These are phyloP conservation scores for Suillus bovinus DNA, from an alignment of 768 basidiomycete genomes.

Conservation along the genomic window DNA sequence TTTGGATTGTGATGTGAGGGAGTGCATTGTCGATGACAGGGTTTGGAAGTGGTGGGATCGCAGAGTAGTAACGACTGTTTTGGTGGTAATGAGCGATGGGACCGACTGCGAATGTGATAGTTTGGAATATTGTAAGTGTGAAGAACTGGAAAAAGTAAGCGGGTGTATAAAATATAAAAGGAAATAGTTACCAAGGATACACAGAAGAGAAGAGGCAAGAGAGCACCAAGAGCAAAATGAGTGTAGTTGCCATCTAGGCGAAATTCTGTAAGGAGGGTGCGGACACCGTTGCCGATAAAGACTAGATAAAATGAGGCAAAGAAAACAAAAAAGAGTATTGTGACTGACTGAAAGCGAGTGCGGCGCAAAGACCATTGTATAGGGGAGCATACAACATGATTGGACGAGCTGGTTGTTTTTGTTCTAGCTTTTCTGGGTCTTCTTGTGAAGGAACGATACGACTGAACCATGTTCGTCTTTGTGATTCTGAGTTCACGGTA, in stretches of 20 bases:
- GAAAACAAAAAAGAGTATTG: not conserved
- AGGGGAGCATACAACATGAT: slow-evolving; percentile 27
- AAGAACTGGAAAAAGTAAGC: slow-evolving; percentile 35
- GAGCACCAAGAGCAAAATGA: slow-evolving; percentile 42
- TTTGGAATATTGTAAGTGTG: slow-evolving; percentile 41
- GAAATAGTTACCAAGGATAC: slow-evolving; percentile 43
- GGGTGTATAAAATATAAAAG: not conserved
- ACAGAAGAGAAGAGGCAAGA: slow-evolving; percentile 44
- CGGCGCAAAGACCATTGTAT: slow-evolving; percentile 31
- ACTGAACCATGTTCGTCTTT: slow-evolving; percentile 63
- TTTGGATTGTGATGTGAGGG: slow-evolving; percentile 53
- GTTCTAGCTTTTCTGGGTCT: slow-evolving; percentile 27
- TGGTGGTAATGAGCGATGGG: slow-evolving; percentile 52
- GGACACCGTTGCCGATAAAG: slow-evolving; percentile 65
- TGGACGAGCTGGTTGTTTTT: slow-evolving; percentile 17
- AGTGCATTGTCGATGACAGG: slow-evolving; percentile 44
- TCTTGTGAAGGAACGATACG: slow-evolving; percentile 43
- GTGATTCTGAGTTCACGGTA: slow-evolving; percentile 12
- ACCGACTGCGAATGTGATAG: slow-evolving; percentile 43
- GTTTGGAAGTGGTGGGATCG: slow-evolving; percentile 42
- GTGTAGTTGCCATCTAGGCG: slow-evolving; percentile 45
- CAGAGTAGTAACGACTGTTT: slow-evolving; percentile 58
- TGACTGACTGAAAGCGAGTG: slow-evolving; percentile 21
- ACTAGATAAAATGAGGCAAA: slow-evolving; percentile 37
- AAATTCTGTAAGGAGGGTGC: slow-evolving; percentile 57